A percentile compares a stretch with the other conserved stretches of the same genome.
These are phyloP conservation scores for Cupressus sempervirens DNA, from an alignment of 75 land plant genomes.

Conservation along the genomic window DNA sequence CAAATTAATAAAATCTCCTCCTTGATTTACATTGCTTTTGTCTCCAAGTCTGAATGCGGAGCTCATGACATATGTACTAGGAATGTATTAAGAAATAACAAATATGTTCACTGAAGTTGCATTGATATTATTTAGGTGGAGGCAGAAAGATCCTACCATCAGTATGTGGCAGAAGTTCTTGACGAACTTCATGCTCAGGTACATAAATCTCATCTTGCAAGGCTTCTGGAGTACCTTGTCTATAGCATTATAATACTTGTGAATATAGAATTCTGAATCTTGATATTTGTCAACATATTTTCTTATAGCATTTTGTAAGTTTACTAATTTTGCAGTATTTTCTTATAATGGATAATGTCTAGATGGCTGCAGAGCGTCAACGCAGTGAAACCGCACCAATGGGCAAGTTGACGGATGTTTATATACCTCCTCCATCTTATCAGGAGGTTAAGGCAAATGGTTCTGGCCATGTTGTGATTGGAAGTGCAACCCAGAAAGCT, in stretches of 20 bases:
- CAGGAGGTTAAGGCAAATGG: conserved; percentile 46
- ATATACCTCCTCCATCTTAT: conserved; percentile 37
- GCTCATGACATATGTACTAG: neutral
- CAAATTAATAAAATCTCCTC: neutral
- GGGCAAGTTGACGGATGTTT: conserved; percentile 19
- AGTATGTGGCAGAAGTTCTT: conserved; percentile 43
- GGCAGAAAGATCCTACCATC: conserved; percentile 72
- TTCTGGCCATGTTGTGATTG: conserved; percentile 14
- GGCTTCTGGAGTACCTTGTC: neutral
- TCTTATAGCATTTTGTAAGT: neutral
- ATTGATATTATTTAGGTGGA: conserved; percentile 43
- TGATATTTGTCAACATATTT: neutral
- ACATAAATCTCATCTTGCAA: neutral
- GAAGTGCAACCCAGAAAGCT: conserved; percentile 7
- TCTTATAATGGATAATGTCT: conserved; percentile 9
- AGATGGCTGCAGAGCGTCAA: conserved; percentile 69
- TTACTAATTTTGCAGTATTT: neutral
- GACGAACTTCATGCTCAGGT: conserved; percentile 68
- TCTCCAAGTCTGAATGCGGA: neutral
- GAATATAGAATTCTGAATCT: neutral
- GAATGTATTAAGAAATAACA: neutral
- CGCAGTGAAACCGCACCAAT: conserved; percentile 29
- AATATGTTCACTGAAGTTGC: neutral
- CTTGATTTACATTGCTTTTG: neutral
- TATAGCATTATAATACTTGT: neutral